phyloP scores from a whole-genome alignment of 2,329 filamentous ascomycete species.

The Aspergillus sp. region DNA sequence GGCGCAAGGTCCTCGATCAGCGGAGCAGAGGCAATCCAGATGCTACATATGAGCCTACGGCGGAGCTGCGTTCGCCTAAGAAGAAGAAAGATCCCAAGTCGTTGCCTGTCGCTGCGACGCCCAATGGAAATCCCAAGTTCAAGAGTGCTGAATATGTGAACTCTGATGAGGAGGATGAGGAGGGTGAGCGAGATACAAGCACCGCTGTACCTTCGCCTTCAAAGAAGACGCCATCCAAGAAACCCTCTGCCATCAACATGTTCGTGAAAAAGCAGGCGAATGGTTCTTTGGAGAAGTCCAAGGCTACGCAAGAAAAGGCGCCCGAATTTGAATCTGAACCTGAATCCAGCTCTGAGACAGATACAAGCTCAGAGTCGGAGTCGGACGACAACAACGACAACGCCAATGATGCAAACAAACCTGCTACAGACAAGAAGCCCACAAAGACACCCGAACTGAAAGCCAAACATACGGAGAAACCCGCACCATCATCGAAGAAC shows the following conservation, averaged over 20 bases:
- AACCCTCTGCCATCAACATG: background rate
- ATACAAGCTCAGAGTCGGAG: background rate
- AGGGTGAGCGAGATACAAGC: constrained; percentile 1
- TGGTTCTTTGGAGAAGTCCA: background rate
- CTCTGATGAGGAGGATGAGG: constrained; percentile 6
- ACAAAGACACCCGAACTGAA: background rate
- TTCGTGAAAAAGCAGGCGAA: background rate
- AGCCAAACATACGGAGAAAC: background rate
- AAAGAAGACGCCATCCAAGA: background rate
- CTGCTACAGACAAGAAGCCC: background rate
- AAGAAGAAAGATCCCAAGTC: constrained; percentile 2
- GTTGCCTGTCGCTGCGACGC: constrained; percentile 4
- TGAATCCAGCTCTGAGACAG: background rate
- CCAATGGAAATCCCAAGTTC: constrained; percentile 3
- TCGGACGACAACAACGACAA: background rate
- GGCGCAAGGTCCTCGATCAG: constrained; percentile 11
- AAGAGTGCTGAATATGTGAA: constrained; percentile 8
- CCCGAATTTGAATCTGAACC: background rate
- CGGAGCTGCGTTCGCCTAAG: constrained; percentile 1
- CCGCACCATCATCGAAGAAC: background rate
- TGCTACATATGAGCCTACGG: constrained; percentile 19
- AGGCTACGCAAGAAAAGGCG: background rate
- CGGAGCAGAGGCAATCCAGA: constrained; percentile 17
- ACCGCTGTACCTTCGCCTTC: background rate
- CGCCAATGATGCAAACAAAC: background rate